Evolutionary conservation across 2,329 filamentous ascomycete species (phyloP), one percentile per base, ranked within the genome.

Genomic region (Leptographium wingfieldii): DNA sequence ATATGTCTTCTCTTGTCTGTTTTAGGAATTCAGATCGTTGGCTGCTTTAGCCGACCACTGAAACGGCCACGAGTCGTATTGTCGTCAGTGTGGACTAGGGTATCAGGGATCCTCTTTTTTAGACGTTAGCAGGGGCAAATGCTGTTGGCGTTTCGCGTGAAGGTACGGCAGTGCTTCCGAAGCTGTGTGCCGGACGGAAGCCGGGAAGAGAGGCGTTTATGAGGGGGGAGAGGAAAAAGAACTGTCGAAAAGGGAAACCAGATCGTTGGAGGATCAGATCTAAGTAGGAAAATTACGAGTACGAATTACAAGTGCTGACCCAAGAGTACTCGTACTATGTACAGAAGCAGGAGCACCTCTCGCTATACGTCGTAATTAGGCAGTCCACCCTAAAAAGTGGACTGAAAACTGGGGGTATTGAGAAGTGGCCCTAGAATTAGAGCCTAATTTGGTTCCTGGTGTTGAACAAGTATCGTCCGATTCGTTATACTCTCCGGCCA

Each of bases 221-320:
- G 43, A 19, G 38, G 19, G 54, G 33, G n/a, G 22, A 9, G 35
- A 40, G 46, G 46, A 46, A 58, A 55, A 56, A 56, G 53, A 22
- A 46, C 52, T 29, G 63, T 66, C 67, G 59, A 65, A 67, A 62
- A 64, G 58, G 67, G 67, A 61, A 67, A 66, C 59, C 65, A 69
- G 63, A 64, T 67, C 65, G 66, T 59, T 54, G 61, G 56, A 43
- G 57, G 51, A 59, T 5, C 43, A 9, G 43, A 46, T 46, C 43
- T 46, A 59, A 59, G 55, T 60, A 59, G 58, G 59, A 61, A 38
- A 38, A 46, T 46, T 57, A 33, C 11, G 25, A 40, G 38, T 46
- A 46, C 54, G 33, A 40, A 16, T 55, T 19, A 33, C 51, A 53
- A 53, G 51, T 31, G 51, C 43, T 46, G 16, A 46, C 43, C 43